These are phyloP conservation scores for Euphorbia celastroides DNA, from an alignment of 441 rosid species.

Conservation along the genomic window DNA sequence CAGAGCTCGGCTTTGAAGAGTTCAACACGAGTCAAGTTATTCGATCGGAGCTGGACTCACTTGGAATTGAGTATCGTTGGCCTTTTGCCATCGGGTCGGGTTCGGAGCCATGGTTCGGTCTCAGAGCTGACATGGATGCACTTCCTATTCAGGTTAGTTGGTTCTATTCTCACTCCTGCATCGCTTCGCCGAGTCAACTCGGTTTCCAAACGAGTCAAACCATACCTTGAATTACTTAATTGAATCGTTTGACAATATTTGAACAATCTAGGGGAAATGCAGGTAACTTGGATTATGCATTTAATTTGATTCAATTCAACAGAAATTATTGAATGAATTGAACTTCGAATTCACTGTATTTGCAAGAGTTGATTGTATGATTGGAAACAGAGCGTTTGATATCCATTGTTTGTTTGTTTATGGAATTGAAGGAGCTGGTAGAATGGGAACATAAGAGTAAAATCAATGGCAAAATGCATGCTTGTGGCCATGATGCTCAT, in stretches of 20 bases:
- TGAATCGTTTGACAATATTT: no score
- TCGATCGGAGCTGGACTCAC: constrained; percentile 49
- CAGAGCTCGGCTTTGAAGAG: constrained; percentile 60
- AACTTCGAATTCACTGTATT: not conserved
- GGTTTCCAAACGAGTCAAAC: not conserved
- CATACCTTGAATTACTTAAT: no score
- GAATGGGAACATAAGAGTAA: constrained; percentile 42
- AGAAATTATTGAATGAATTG: no score
- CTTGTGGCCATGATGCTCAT: constrained; percentile 53
- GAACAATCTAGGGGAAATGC: no score
- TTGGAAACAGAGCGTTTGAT: not conserved
- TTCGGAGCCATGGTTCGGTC: constrained; percentile 51
- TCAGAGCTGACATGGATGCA: constrained; percentile 92
- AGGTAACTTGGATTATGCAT: no score
- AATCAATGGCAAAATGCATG: constrained; percentile 45
- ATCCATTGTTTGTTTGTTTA: not conserved
- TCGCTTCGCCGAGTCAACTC: not conserved
- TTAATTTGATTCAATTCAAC: no score
- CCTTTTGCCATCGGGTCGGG: constrained; percentile 75
- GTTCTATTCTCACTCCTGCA: not conserved
- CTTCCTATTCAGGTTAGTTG: constrained; percentile 60
- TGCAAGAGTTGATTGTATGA: not conserved
- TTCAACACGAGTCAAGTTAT: constrained; percentile 52
- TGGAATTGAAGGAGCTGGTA: constrained; percentile 31
- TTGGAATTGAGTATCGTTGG: constrained; percentile 57